phyloP scores from a whole-genome alignment of 2,329 filamentous ascomycete genomes.

The Fusarium pseudograminearum region DNA sequence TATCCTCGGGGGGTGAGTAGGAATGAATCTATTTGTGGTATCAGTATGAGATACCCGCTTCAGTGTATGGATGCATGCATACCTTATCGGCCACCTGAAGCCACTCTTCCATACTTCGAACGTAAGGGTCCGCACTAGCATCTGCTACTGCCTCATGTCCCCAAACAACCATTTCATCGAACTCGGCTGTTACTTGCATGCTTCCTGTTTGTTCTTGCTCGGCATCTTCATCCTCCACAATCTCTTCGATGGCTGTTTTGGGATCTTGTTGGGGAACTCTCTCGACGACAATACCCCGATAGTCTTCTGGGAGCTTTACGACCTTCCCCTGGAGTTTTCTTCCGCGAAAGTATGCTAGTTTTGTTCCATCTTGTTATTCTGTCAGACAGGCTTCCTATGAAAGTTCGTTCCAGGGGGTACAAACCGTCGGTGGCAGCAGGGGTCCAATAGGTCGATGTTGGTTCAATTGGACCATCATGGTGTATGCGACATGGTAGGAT shows the following conservation, averaged over 20 bases:
- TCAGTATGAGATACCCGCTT: constrained; percentile 11
- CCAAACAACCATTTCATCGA: constrained; percentile 86
- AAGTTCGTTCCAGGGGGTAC: constrained; percentile 30
- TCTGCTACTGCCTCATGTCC: constrained; percentile 78
- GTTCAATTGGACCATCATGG: constrained; percentile 78
- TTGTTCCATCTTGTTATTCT: constrained; percentile 59
- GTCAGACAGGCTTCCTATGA: constrained; percentile 13
- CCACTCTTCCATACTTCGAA: constrained; percentile 85
- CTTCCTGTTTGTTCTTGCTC: constrained; percentile 59
- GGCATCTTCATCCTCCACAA: constrained; percentile 58
- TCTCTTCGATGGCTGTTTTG: constrained; percentile 54
- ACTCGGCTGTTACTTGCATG: constrained; percentile 73
- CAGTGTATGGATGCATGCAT: constrained; percentile 42
- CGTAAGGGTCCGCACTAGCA: constrained; percentile 73
- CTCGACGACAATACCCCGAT: constrained; percentile 71
- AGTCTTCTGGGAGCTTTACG: constrained; percentile 76
- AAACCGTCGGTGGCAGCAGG: constrained; percentile 63
- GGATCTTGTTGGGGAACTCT: constrained; percentile 54
- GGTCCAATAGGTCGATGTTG: constrained; percentile 76
- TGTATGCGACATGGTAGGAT: constrained; percentile 85
- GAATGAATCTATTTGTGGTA: constrained; percentile 39
- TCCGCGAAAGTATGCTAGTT: constrained; percentile 79
- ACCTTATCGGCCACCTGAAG: constrained; percentile 77
- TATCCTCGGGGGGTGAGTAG: constrained; percentile 24
- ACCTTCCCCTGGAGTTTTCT: constrained; percentile 78